These are phyloP conservation scores for Setomelanomma holmii DNA, from an alignment of 2,329 filamentous ascomycete species.

Conservation along the genomic window DNA sequence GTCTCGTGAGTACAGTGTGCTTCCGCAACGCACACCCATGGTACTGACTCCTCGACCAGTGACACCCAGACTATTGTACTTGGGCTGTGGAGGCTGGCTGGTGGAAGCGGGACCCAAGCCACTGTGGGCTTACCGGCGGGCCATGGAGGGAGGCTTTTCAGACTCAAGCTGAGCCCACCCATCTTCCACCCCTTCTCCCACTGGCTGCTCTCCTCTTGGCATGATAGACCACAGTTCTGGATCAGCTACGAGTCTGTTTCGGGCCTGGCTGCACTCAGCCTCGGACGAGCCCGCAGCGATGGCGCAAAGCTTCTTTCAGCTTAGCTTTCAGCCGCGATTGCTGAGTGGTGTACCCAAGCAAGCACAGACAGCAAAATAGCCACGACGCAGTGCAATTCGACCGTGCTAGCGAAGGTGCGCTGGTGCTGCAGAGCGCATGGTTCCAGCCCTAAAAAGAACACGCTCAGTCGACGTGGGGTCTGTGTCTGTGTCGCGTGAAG, in stretches of 20 bases:
- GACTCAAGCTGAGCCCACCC: not conserved
- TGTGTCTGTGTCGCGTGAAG: not conserved
- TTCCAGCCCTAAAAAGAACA: conserved; percentile 14
- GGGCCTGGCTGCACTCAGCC: conserved; percentile 7
- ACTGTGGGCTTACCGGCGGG: not conserved
- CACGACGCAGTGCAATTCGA: conserved; percentile 16
- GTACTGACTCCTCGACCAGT: not conserved
- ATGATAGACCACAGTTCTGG: conserved; percentile 2
- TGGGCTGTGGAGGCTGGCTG: conserved; percentile 3
- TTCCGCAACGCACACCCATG: not conserved
- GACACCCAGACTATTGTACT: not conserved
- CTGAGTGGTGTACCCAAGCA: conserved; percentile 6
- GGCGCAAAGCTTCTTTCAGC: conserved; percentile 14
- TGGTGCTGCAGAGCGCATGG: conserved; percentile 6
- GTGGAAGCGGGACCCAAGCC: conserved; percentile 1
- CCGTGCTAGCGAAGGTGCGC: conserved; percentile 8
- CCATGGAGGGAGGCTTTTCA: conserved; percentile 1
- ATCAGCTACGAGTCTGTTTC: not conserved
- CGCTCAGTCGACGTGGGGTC: conserved; percentile 5
- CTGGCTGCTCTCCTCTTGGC: not conserved
- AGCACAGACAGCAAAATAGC: conserved; percentile 13
- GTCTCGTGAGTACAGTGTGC: not conserved
- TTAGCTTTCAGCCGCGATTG: conserved; percentile 10
- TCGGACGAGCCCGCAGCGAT: not conserved
- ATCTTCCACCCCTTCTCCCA: not conserved